These are phyloP conservation scores for Pyracantha coccinea DNA, from an alignment of 331 rosid species.

Conservation along the genomic window DNA sequence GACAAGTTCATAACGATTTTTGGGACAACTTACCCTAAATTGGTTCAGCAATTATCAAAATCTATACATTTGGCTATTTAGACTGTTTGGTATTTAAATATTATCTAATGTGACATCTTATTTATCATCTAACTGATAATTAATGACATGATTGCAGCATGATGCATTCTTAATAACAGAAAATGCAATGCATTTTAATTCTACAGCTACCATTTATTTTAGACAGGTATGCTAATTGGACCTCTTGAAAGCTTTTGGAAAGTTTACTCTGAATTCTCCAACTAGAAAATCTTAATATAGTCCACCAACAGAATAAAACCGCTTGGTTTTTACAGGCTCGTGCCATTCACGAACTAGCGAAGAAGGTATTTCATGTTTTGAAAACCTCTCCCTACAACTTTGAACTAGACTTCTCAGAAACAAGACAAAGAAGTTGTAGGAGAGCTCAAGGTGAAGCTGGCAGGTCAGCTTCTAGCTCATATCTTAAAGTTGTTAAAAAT, in stretches of 20 bases:
- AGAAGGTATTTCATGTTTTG: slow-evolving; percentile 39
- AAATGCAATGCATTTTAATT: slow-evolving; percentile 72
- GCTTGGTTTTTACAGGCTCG: slow-evolving; percentile 46
- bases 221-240: slow-evolving; percentile 45
- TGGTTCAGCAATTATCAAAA: no score
- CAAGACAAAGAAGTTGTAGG: slow-evolving; percentile 26
- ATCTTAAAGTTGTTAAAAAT: slow-evolving; percentile 9
- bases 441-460: slow-evolving; percentile 29
- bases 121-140: slow-evolving; percentile 17
- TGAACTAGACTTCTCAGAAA: slow-evolving; percentile 37
- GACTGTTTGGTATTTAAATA: neutral
- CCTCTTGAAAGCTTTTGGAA: neutral
- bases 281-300: neutral
- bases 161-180: slow-evolving; percentile 51
- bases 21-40: no score
- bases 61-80: neutral
- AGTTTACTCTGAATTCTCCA: neutral
- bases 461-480: slow-evolving; percentile 14
- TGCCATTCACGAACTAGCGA: slow-evolving; percentile 40
- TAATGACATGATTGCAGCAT: slow-evolving; percentile 37
- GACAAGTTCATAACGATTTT: no score
- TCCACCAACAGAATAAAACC: neutral
- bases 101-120: neutral
- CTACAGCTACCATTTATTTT: slow-evolving; percentile 50
- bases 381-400: slow-evolving; percentile 43